Evolutionary conservation across 352 stramenopile genomes (phyloP).

Genomic region (Thraustotheca clavata): DNA sequence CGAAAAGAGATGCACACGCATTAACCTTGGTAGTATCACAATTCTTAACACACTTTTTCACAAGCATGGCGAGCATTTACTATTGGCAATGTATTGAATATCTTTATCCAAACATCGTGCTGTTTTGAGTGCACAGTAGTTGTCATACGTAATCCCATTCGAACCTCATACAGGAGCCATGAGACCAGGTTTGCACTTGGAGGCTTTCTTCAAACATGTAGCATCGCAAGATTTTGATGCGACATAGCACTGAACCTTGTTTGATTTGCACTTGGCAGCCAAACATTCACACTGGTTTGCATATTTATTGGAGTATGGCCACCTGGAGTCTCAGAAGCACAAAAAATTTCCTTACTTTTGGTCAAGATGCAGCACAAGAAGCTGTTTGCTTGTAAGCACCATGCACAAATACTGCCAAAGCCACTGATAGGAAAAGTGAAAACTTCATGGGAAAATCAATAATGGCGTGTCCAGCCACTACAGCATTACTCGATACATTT

Average conservation of each 20-base stretch:
- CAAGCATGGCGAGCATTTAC: background rate
- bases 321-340: background rate
- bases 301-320: background rate
- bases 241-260: background rate
- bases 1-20: background rate
- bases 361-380: background rate
- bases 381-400: background rate
- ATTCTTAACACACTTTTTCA: background rate
- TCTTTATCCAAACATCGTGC: background rate
- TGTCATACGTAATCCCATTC: conserved; percentile 9
- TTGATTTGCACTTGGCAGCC: background rate
- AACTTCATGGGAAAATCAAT: background rate
- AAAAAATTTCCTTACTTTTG: background rate
- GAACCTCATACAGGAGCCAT: background rate
- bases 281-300: background rate
- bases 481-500: too few relatives aligned
- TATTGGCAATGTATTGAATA: background rate
- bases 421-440: background rate
- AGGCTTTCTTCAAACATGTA: background rate
- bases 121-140: background rate
- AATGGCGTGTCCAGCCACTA: too few relatives aligned
- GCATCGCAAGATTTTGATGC: background rate
- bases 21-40: background rate
- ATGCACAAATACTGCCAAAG: background rate
- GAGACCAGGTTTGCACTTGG: background rate